phyloP scores from a whole-genome alignment of 768 basidiomycete genomes.

The Naematelia aurantialba region DNA sequence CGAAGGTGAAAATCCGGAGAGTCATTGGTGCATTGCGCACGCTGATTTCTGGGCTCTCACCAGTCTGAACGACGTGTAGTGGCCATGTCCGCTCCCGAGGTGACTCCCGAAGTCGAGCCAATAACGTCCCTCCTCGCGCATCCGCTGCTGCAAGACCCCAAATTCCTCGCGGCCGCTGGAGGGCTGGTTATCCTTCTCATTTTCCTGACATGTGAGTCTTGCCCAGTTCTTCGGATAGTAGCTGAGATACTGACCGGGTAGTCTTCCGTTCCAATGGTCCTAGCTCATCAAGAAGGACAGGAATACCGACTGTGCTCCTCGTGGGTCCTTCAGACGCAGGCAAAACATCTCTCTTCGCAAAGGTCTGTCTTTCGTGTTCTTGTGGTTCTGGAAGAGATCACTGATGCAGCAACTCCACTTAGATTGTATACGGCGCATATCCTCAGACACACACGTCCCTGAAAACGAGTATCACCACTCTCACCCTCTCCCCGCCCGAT shows the following conservation, averaged over 20 bases:
- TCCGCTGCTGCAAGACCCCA: constrained; percentile 40
- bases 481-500: constrained; percentile 19
- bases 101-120: constrained; percentile 35
- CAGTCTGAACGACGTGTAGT: not conserved
- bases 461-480: constrained; percentile 29
- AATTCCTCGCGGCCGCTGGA: constrained; percentile 32
- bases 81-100: not conserved
- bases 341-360: constrained; percentile 46
- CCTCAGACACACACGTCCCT: constrained; percentile 44
- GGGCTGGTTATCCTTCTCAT: constrained; percentile 26
- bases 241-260: constrained; percentile 13
- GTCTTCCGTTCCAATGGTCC: constrained; percentile 16
- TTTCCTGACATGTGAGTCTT: constrained; percentile 21
- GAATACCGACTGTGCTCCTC: constrained; percentile 32
- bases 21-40: too few relatives aligned
- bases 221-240: too few relatives aligned
- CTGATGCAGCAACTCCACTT: constrained; percentile 2
- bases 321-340: constrained; percentile 43
- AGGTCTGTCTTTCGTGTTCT: constrained; percentile 21
- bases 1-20: too few relatives aligned
- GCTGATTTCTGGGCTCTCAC: too few relatives aligned
- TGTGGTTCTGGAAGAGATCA: not conserved
- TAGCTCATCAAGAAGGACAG: constrained; percentile 15
- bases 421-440: constrained; percentile 35
- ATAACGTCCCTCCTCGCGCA: constrained; percentile 25